Evolutionary conservation across 768 basidiomycete species (phyloP), one percentile per base, ranked within the genome.

Genomic region (Suillus tomentosus): DNA sequence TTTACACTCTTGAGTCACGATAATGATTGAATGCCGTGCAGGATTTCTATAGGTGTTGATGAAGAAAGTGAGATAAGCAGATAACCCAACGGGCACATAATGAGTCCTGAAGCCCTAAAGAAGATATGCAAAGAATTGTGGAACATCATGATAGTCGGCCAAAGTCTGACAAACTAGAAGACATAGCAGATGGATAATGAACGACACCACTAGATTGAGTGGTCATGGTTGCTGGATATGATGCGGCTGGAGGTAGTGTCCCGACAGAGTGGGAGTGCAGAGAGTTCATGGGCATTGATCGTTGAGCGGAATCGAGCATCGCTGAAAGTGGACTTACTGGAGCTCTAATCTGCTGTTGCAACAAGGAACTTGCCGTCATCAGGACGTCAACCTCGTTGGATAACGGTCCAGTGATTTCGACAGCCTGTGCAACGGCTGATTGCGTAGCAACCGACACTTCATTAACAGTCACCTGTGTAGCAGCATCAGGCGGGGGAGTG

Each of bases 371-470:
- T 47, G 91, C 90, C 3, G 90, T 87, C 70, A 90, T 87, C 70
- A 93, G 82, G 67, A 93, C 90, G 69, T 93, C 91, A 60, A 94
- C 88, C 70, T 92, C 92, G 61, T 87, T 91, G 42, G 90, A 89
- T 48, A 83, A 75, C 17, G 87, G 85, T 37, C 90, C 90, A 47
- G 87, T 86, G 72, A 88, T 85, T 71, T 89, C 89, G 45, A 94
- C 91, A 45, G 92, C 92, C 71, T 88, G 85, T 40, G 91, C 93
- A 65, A 94, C 91, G 22, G 91, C 92, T 17, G 88, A 84, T 71
- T 92, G 88, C 31, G 92, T 85, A 56, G 84, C 84, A 42, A 82
- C 82, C 6, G 84, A 85, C 24, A 85, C 84, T 62, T 86, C 85
- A 63, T 83, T 82, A 55, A 85, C 84, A 5, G 84, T 85, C 31